Conservation (phyloP, 2,329 filamentous ascomycete species). For the Trichoderma polysporum region DNA sequence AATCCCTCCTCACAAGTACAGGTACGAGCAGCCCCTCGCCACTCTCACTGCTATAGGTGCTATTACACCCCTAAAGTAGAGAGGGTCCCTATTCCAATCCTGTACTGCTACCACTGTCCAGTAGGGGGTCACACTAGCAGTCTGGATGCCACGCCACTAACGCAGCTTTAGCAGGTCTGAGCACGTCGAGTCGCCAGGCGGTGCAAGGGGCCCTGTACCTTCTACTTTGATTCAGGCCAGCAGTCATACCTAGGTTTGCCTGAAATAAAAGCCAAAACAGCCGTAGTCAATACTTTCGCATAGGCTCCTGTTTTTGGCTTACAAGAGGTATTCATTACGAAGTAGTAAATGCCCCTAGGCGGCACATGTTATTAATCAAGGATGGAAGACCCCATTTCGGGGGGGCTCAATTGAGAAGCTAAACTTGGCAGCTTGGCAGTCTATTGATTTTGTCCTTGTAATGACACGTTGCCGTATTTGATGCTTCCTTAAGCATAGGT, state of each 20-base stretch:
- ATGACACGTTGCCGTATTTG: conserved; percentile 6
- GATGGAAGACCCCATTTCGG: background rate
- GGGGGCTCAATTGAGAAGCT: conserved; percentile 2
- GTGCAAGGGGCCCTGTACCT: background rate
- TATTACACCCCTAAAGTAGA: background rate
- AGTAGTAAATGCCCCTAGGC: background rate
- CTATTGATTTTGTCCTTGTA: background rate
- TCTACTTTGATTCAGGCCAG: background rate
- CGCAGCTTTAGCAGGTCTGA: conserved; percentile 13
- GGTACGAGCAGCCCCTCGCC: background rate
- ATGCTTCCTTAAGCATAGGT: background rate
- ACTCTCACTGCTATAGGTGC: too few species aligned
- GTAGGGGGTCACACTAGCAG: conserved; percentile 10
- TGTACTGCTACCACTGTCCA: background rate
- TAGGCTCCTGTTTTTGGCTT: background rate
- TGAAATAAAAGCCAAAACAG: background rate
- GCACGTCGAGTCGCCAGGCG: background rate
- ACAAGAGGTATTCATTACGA: background rate
- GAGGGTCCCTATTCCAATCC: background rate
- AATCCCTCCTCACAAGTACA: background rate
- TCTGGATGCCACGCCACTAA: conserved; percentile 8
- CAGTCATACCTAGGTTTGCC: background rate
- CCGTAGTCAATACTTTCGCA: background rate
- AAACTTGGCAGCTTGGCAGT: background rate
- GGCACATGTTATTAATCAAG: background rate